Percentiles rank a stretch among this genome's conserved stretches.
phyloP scores from a whole-genome alignment of 371 early-diverging fungal species.

The Zychaea mexicana region DNA sequence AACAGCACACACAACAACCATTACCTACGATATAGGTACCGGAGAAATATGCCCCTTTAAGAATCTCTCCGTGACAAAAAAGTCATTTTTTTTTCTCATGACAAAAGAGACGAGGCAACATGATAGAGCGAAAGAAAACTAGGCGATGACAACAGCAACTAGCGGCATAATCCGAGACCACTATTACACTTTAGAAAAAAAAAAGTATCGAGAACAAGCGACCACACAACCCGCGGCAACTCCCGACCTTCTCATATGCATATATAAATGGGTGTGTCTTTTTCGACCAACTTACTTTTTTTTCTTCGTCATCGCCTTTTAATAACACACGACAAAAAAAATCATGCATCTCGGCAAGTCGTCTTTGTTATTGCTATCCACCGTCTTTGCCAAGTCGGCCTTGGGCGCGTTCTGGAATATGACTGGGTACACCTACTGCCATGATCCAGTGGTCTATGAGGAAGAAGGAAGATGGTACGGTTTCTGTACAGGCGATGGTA shows the following conservation, averaged over 20 bases:
- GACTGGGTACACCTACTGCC: slow-evolving; percentile 11
- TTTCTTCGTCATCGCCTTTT: not conserved
- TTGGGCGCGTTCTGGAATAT: slow-evolving; percentile 9
- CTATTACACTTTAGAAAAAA: too few species aligned
- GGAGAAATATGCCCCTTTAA: not conserved
- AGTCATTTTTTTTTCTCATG: too few species aligned
- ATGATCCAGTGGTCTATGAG: slow-evolving; percentile 10
- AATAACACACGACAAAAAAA: not conserved
- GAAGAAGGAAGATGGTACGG: slow-evolving; percentile 12
- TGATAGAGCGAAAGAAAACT: too few species aligned
- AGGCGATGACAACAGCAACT: not conserved
- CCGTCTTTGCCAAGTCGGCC: not conserved
- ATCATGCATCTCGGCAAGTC: not conserved
- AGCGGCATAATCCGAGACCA: not conserved
- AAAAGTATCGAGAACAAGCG: too few species aligned
- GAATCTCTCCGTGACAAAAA: not conserved
- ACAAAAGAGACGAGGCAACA: too few species aligned
- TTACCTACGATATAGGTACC: too few species aligned
- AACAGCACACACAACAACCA: too few species aligned
- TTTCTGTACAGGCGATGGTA: slow-evolving; percentile 5
- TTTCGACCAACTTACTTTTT: not conserved
- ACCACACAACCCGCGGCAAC: too few species aligned
- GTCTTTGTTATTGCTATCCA: not conserved
- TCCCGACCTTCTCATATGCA: too few species aligned
- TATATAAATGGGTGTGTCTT: not conserved